These are phyloP conservation scores for Cryptococcus sp. DNA, from an alignment of 1,284 basidiomycete genomes.

Conservation along the genomic window DNA sequence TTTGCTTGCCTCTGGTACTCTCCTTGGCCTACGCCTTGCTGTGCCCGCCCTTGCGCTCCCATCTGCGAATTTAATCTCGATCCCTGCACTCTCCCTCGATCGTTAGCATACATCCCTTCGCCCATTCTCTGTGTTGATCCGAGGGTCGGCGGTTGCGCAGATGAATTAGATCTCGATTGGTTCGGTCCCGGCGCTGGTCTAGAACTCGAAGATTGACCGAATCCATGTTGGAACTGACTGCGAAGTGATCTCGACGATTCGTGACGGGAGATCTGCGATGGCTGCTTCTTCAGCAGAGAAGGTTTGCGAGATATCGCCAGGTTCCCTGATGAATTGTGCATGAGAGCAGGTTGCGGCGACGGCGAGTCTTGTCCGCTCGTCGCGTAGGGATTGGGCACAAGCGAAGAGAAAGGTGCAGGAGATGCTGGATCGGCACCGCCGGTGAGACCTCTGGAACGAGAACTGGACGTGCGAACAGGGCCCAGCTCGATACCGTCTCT, in stretches of 20 bases:
- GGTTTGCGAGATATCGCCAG: conserved; percentile 1
- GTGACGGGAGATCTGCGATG: neutral
- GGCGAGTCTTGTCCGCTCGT: neutral
- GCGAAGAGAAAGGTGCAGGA: conserved; percentile 8
- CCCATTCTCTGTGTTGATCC: conserved; percentile 18
- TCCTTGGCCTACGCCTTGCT: neutral
- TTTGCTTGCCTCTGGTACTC: neutral
- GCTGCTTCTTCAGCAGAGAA: conserved; percentile 2
- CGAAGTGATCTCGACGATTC: too few species aligned
- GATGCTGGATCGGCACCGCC: conserved; percentile 5
- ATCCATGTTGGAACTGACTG: neutral
- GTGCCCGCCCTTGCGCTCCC: neutral
- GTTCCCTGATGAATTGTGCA: neutral
- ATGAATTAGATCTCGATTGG: neutral
- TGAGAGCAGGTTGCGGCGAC: neutral
- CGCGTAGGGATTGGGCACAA: neutral
- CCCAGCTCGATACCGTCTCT: conserved; percentile 12
- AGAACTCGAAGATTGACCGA: neutral
- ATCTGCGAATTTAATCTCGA: too few species aligned
- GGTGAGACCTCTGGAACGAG: conserved; percentile 4
- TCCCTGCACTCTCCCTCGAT: conserved; percentile 6
- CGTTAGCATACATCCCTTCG: conserved; percentile 16
- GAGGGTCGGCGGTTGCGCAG: conserved; percentile 9
- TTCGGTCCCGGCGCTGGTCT: neutral
- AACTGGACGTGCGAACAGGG: conserved; percentile 14